Evolutionary conservation across 768 basidiomycete species (phyloP).

Genomic region (Mycena galopus): DNA sequence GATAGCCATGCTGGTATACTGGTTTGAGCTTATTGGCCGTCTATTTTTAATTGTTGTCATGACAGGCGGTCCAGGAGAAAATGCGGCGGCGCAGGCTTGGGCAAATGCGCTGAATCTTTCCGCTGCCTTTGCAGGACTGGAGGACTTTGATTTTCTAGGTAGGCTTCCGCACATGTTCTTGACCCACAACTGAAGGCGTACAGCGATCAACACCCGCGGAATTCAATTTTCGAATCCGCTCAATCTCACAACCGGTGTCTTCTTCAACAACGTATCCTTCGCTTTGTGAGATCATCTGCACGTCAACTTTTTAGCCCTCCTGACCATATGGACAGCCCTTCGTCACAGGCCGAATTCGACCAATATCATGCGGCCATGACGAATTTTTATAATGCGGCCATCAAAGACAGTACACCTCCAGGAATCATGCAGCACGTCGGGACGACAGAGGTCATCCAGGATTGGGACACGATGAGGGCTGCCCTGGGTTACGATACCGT

Average conservation of each 20-base stretch:
- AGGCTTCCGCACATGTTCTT: background rate
- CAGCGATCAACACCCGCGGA: constrained; percentile 4
- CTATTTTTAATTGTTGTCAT: too few species aligned
- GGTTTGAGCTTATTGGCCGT: too few species aligned
- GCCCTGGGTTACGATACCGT: constrained; percentile 33
- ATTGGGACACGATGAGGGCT: constrained; percentile 30
- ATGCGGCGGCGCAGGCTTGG: constrained; percentile 19
- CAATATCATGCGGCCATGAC: constrained; percentile 27
- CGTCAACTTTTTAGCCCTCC: background rate
- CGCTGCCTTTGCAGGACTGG: background rate
- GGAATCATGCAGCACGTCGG: constrained; percentile 31
- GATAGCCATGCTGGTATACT: constrained; percentile 14
- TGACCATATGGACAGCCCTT: background rate
- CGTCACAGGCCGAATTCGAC: constrained; percentile 27
- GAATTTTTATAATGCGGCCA: constrained; percentile 7
- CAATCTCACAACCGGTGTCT: background rate
- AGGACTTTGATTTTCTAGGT: constrained; percentile 11
- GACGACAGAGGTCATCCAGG: constrained; percentile 26
- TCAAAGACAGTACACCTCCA: constrained; percentile 11
- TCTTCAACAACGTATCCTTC: constrained; percentile 20
- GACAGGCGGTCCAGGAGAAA: constrained; percentile 31
- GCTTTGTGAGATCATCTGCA: constrained; percentile 16
- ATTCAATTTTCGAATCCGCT: constrained; percentile 10
- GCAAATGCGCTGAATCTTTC: background rate
- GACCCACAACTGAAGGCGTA: background rate